Conservation (phyloP, 352 stramenopile genomes). For the Hyaloperonospora brassicae region DNA sequence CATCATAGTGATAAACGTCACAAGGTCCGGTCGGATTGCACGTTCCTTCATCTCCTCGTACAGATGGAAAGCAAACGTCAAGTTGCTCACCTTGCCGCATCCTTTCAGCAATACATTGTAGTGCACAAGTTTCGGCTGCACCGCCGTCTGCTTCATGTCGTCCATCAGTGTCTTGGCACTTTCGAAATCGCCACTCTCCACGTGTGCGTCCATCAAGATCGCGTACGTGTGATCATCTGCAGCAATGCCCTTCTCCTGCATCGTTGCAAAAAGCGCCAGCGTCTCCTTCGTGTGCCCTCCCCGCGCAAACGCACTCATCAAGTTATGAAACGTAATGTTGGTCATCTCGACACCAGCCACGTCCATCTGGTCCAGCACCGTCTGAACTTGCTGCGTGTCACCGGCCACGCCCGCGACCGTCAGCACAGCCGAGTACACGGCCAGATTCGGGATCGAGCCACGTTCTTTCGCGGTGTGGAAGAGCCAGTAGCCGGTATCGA, state of each 20-base stretch:
- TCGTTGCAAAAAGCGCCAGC: conserved; percentile 49
- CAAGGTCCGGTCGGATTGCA: conserved; percentile 55
- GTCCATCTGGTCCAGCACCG: conserved; percentile 50
- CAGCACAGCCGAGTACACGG: conserved; percentile 56
- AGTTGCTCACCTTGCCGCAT: conserved; percentile 60
- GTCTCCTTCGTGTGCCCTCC: conserved; percentile 39
- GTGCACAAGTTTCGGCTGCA: conserved; percentile 48
- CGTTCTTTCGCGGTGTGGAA: conserved; percentile 45
- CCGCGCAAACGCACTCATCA: conserved; percentile 63
- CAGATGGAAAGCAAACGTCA: conserved; percentile 64
- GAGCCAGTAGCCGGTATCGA: conserved; percentile 50
- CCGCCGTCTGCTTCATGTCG: conserved; percentile 34
- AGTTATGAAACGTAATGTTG: conserved; percentile 61
- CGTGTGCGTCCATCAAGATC: conserved; percentile 69
- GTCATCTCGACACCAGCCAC: conserved; percentile 50
- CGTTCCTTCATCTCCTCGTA: conserved; percentile 83
- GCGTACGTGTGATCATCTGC: conserved; percentile 58
- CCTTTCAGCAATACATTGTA: conserved; percentile 80
- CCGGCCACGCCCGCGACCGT: conserved; percentile 36
- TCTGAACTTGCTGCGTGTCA: conserved; percentile 41
- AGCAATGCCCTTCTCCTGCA: conserved; percentile 41
- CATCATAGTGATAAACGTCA: conserved; percentile 86
- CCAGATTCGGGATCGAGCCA: conserved; percentile 60
- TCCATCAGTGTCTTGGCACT: conserved; percentile 43
- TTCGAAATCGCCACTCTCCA: conserved; percentile 51